These are phyloP conservation scores for Guyanaporus albipodus DNA, from an alignment of 768 basidiomycete species.

Conservation along the genomic window DNA sequence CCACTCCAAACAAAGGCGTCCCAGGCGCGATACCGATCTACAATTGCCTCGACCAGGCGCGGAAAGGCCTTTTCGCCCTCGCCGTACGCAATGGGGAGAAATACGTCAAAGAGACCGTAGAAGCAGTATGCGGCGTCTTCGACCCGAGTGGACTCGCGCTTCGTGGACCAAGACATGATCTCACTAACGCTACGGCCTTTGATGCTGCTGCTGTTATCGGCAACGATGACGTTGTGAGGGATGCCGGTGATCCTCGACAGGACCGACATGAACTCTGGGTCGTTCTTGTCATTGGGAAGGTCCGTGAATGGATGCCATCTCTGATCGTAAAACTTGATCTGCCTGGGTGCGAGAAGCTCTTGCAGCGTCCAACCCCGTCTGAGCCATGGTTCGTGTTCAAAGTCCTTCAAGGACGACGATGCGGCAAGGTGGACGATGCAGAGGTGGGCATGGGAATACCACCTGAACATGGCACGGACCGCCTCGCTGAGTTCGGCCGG, in stretches of 20 bases:
- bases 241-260: slow-evolving; percentile 19
- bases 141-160: slow-evolving; percentile 24
- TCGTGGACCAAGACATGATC: slow-evolving; percentile 31
- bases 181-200: slow-evolving; percentile 17
- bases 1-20: slow-evolving; percentile 27
- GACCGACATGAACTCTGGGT: slow-evolving; percentile 3
- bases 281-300: slow-evolving; percentile 15
- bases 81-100: slow-evolving; percentile 25
- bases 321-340: slow-evolving; percentile 24
- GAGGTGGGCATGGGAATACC: slow-evolving; percentile 29
- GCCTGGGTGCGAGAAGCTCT: slow-evolving; percentile 26
- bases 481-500: slow-evolving; percentile 29
- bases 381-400: slow-evolving; percentile 26
- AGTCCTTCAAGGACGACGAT: slow-evolving; percentile 12
- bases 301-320: slow-evolving; percentile 19
- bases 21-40: slow-evolving; percentile 11
- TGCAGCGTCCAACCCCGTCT: slow-evolving; percentile 23
- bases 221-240: slow-evolving; percentile 11
- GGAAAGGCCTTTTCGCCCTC: slow-evolving; percentile 31
- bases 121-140: slow-evolving; percentile 31
- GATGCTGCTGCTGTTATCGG: slow-evolving; percentile 19
- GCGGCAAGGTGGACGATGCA: slow-evolving; percentile 26
- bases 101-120: slow-evolving; percentile 25
- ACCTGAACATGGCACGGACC: slow-evolving; percentile 31
- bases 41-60: slow-evolving; percentile 21